Conservation (phyloP, 1,139 yeast species). For the Lodderomyces margitis region DNA sequence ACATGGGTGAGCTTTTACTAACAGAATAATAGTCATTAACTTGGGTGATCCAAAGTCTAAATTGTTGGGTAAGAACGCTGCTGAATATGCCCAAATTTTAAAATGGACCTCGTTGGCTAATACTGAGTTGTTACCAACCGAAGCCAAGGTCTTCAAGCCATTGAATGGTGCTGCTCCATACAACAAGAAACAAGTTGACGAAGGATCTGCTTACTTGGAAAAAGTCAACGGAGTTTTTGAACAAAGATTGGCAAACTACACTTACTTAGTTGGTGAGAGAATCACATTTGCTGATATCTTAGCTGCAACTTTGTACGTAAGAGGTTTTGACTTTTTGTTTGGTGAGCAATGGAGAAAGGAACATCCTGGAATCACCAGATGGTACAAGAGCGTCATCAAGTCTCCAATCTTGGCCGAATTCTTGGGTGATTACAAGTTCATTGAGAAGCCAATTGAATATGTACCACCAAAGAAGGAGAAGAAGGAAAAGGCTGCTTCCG, state of each 20-base stretch:
- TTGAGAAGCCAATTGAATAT: constrained; percentile 64
- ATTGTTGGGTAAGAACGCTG: constrained; percentile 63
- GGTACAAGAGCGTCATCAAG: constrained; percentile 74
- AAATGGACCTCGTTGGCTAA: constrained; percentile 82
- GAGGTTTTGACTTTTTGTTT: constrained; percentile 67
- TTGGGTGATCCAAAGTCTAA: constrained; percentile 28
- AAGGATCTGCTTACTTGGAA: constrained; percentile 41
- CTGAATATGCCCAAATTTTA: constrained; percentile 69
- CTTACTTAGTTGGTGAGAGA: constrained; percentile 92
- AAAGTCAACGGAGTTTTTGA: constrained; percentile 50
- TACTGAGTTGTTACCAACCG: constrained; percentile 58
- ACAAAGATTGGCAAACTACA: constrained; percentile 67
- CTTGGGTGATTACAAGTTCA: constrained; percentile 50
- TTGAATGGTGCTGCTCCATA: constrained; percentile 45
- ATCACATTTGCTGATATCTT: constrained; percentile 82
- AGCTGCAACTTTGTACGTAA: constrained; percentile 55
- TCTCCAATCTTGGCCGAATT: constrained; percentile 51
- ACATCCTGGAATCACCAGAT: constrained; percentile 78
- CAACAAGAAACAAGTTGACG: constrained; percentile 80
- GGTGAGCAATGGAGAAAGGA: constrained; percentile 75
- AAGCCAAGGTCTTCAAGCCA: constrained; percentile 35
- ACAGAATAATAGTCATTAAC: constrained; percentile 24
- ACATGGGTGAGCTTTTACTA: no score
- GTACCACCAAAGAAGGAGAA: constrained; percentile 82
- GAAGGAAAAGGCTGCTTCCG: constrained; percentile 30